phyloP scores from a whole-genome alignment of 108 stramenopile genomes.

The Skeletonema menzelii region DNA sequence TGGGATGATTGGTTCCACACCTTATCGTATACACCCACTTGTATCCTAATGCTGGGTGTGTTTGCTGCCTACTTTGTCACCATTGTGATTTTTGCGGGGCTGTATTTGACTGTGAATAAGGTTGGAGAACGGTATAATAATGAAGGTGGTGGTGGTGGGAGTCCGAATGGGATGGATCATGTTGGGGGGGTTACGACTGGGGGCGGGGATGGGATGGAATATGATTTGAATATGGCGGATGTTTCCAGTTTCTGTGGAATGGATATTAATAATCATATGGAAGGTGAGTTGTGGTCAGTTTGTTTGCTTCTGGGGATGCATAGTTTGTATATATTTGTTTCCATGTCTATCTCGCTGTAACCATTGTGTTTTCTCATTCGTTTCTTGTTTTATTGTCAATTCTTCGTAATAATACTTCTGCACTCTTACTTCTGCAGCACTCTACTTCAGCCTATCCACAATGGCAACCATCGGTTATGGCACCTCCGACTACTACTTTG shows the following conservation, averaged over 20 bases:
- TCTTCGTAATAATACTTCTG: not conserved
- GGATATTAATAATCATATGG: slow-evolving; percentile 80
- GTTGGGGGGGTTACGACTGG: not conserved
- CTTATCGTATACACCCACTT: slow-evolving; percentile 69
- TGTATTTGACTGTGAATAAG: slow-evolving; percentile 65
- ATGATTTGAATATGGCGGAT: slow-evolving; percentile 1
- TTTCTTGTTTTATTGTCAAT: not conserved
- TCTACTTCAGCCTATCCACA: slow-evolving; percentile 88
- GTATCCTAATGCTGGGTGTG: slow-evolving; percentile 57
- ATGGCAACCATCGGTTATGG: slow-evolving; percentile 97
- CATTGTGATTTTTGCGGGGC: slow-evolving; percentile 64
- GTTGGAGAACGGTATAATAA: slow-evolving; percentile 39
- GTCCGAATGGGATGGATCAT: not conserved
- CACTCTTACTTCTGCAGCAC: slow-evolving; percentile 55
- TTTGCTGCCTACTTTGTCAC: slow-evolving; percentile 60
- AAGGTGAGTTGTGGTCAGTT: slow-evolving; percentile 38
- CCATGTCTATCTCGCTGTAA: not conserved
- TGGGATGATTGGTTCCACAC: slow-evolving; percentile 85
- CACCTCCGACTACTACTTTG: slow-evolving; percentile 93
- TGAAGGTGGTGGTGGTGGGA: slow-evolving; percentile 40
- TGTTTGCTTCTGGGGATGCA: not conserved
- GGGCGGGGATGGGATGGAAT: not conserved
- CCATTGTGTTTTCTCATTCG: not conserved
- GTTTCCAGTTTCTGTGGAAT: slow-evolving; percentile 71
- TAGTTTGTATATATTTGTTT: not conserved